Evolutionary conservation across 108 stramenopile genomes (phyloP).

Genomic region (Phaeodactylum tricornutum): DNA sequence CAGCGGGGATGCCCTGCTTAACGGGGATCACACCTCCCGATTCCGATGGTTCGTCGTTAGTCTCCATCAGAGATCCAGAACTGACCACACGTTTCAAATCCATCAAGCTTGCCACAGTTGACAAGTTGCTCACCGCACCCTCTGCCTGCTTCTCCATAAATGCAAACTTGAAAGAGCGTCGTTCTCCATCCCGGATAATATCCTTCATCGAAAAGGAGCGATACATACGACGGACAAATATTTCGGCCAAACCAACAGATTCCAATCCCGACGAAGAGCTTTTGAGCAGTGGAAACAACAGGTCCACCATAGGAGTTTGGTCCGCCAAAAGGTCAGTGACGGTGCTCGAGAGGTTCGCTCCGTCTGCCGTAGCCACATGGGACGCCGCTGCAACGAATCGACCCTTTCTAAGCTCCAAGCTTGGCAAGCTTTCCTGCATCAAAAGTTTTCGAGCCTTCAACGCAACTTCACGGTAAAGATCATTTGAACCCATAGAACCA

Average conservation of each 20-base stretch:
- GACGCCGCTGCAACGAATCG: conserved; percentile 43
- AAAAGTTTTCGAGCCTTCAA: conserved; percentile 81
- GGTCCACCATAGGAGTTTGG: conserved; percentile 73
- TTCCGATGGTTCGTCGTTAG: no score
- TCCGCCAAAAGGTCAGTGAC: conserved; percentile 68
- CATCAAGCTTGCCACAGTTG: conserved; percentile 75
- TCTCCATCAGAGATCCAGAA: conserved; percentile 35
- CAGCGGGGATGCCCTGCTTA: conserved; percentile 43
- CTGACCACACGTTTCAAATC: conserved; percentile 63
- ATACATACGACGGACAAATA: conserved; percentile 80
- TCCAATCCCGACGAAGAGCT: conserved; percentile 28
- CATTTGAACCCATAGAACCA: conserved; percentile 76
- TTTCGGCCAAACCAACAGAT: conserved; percentile 63
- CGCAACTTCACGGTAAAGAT: conserved; percentile 66
- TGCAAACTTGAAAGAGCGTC: conserved; percentile 53
- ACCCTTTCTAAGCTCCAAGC: conserved; percentile 62
- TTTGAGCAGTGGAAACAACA: conserved; percentile 73
- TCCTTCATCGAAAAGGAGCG: conserved; percentile 66
- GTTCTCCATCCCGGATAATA: conserved; percentile 32
- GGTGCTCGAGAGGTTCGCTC: conserved; percentile 15
- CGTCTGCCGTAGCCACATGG: conserved; percentile 21
- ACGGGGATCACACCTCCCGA: no score
- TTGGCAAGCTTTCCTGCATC: conserved; percentile 88
- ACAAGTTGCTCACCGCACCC: conserved; percentile 52
- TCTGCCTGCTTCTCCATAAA: conserved; percentile 62